Percentiles rank a stretch among this genome's conserved stretches.
Conservation (phyloP, 495 filamentous ascomycete species). For the Daldinia vernicosa region DNA sequence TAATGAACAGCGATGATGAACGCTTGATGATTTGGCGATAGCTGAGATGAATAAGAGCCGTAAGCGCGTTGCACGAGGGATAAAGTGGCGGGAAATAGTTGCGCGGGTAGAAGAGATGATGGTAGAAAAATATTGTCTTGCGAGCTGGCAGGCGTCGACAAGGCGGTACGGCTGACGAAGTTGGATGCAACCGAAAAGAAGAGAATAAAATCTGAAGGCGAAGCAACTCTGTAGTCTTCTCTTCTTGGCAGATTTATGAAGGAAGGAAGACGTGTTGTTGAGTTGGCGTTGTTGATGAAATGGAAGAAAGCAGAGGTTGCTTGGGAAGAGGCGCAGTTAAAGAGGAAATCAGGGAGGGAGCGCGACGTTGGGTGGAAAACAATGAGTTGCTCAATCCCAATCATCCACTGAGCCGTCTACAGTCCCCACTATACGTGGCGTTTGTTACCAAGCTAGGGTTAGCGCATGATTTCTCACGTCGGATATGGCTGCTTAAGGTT, state of each 20-base stretch:
- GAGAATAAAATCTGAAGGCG: conserved; percentile 19
- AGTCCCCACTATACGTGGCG: conserved; percentile 24
- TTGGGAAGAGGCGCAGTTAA: conserved; percentile 33
- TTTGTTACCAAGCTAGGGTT: not conserved
- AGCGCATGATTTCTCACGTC: conserved; percentile 1
- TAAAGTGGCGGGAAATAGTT: conserved; percentile 11
- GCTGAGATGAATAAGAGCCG: not conserved
- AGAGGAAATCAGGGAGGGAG: conserved; percentile 42
- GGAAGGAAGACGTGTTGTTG: conserved; percentile 26
- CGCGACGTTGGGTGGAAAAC: conserved; percentile 37
- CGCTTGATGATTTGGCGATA: conserved; percentile 12
- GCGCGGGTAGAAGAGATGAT: conserved; percentile 3
- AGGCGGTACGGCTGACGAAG: conserved; percentile 51
- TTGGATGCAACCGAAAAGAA: conserved; percentile 54
- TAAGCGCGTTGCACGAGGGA: conserved; percentile 1
- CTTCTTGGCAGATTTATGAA: conserved; percentile 15
- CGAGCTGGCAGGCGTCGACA: conserved; percentile 9
- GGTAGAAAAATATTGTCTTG: conserved; percentile 18
- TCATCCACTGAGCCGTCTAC: conserved; percentile 1
- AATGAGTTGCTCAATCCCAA: conserved; percentile 27
- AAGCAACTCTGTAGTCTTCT: conserved; percentile 7
- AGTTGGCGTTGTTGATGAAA: conserved; percentile 31
- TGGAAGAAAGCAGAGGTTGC: conserved; percentile 28
- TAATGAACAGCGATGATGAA: conserved; percentile 4
- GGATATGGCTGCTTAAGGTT: no score